Base-by-base conservation (phyloP, 129 eudicot genomes). In the Flaveria trinervia region DNA sequence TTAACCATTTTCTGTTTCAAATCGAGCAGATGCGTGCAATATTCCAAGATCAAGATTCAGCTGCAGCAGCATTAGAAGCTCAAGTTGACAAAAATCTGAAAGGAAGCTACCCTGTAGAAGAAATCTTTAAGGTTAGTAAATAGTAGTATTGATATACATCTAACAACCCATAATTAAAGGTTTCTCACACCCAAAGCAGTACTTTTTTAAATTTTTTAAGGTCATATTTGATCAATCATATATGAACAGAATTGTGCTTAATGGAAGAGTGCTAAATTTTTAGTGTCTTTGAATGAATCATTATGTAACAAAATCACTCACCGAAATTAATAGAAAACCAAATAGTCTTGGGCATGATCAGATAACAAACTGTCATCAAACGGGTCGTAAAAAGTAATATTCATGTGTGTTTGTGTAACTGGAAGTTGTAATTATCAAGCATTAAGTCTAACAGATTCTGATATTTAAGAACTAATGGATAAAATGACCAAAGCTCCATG, bases 41-140 rank as follows among this genome's bases (percentile, higher is more conserved):
- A 83, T 83, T 83, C 54, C 41, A 52, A 46, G 62, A 83, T 73
- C 41, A 78, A 73, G 86, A 83, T 68, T 26, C 36, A 30, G 36
- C 80, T 46, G 59, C 9, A 46, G 61, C 77, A 46, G 80, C 86
- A 66, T 78, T 83, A 41, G 86, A 73, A 78, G 79, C 83, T 62
- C 75, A 59, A 78, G 69, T 78, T 55, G 86, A 83, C 36, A 52
- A 15, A 48, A 78, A 78, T 59, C 22, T 78, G 12, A 78, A 73
- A 59, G 83, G 83, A 60, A 83, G 71, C 68, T 83, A 83, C 62
- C 86, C 86, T 12, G 45, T 33, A 48, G 83, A 83, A 60, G 86
- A 83, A 67, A 33, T 73, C 1, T 30, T 36, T 33, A 83, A 83
- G 86, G 86, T 83, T 68, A 28, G 80, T 55, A 26, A 12, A 56